phyloP scores from a whole-genome alignment of 2,329 filamentous ascomycete species.

The Colletotrichum spaethianum region DNA sequence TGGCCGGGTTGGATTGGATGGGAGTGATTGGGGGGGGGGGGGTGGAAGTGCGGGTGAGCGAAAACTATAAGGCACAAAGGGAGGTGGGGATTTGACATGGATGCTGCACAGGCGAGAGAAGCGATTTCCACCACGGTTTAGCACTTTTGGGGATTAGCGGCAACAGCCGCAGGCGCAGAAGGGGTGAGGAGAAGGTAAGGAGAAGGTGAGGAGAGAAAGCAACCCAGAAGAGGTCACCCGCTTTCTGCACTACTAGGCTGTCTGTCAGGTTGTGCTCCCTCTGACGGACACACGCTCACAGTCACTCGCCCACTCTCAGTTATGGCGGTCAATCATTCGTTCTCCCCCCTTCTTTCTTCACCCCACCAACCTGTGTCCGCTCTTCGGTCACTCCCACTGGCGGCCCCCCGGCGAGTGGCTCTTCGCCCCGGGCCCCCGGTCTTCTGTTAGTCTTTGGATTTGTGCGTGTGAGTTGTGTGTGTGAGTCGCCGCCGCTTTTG shows the following conservation, averaged over 20 bases:
- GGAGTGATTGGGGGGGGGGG: not conserved
- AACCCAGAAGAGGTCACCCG: conserved; percentile 9
- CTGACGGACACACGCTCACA: not conserved
- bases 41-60: not conserved
- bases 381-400: conserved; percentile 11
- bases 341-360: not conserved
- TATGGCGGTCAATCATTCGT: conserved; percentile 21
- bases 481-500: conserved; percentile 16
- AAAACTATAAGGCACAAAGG: no score
- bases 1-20: not conserved
- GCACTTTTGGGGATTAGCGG: not conserved
- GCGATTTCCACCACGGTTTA: conserved; percentile 11
- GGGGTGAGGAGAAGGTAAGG: not conserved
- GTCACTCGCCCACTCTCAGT: not conserved
- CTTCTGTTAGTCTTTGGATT: conserved; percentile 21
- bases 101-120: not conserved
- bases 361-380: conserved; percentile 9
- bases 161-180: conserved; percentile 16
- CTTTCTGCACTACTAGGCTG: not conserved
- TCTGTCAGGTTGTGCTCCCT: not conserved
- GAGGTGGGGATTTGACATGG: conserved; percentile 7
- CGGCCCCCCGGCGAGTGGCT: not conserved
- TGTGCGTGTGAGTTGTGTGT: not conserved
- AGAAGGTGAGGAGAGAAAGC: conserved; percentile 9
- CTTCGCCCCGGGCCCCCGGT: conserved; percentile 13